Base-by-base conservation (phyloP, 1,284 basidiomycete species). In the Rhodotorula sp. region DNA sequence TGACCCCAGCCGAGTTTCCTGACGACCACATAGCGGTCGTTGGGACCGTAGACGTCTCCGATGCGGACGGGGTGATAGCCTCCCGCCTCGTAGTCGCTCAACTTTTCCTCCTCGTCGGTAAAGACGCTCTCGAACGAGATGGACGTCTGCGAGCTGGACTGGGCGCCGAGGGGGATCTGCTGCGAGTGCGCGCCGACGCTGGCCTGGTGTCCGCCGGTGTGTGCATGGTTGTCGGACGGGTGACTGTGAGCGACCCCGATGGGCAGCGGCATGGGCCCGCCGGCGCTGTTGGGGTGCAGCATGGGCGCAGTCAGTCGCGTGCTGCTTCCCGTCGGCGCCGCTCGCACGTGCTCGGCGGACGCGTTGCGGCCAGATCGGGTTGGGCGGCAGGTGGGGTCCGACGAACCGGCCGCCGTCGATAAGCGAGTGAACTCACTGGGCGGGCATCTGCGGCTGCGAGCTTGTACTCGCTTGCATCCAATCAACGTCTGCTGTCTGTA, bases 1-100 rank as follows among this genome's bases (percentile, higher is more conserved):
- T 99, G 97, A 58, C 97, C 96, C 92, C 96, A 99, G 48, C 96
- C 97, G 20, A 99, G 88, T 83, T 99, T 99, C 74, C 96, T 85
- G 69, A 97, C 93, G 78, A 98, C 91, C 77, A 88, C 82, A 81
- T 99, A 99, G 60, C 96, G 85, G 15, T 88, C 91, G 76, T 93
- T 88, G 68, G 91, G 76, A 1, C 76, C 76, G 68, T 77, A 77
- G 93, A 79, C 95, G 62, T 79, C 78, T 58, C 78, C 96, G 74
- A 99, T 93, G 81, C 95, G 90, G 65, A 98, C 93, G 29, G 95
- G 96, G 80, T 95, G 93, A 82, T 97, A 96, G 29, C 93, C 93
- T 68, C 93, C 93, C 69, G 91, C 90, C 81, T 91, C 88, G 83
- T 96, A 96, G 86, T 90, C 89, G 82, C 81, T 59, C 46, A 79